Evolutionary conservation across 2,329 filamentous ascomycete genomes (phyloP), one percentile per base, ranked within the genome.

Genomic region (Orbilia javanica): DNA sequence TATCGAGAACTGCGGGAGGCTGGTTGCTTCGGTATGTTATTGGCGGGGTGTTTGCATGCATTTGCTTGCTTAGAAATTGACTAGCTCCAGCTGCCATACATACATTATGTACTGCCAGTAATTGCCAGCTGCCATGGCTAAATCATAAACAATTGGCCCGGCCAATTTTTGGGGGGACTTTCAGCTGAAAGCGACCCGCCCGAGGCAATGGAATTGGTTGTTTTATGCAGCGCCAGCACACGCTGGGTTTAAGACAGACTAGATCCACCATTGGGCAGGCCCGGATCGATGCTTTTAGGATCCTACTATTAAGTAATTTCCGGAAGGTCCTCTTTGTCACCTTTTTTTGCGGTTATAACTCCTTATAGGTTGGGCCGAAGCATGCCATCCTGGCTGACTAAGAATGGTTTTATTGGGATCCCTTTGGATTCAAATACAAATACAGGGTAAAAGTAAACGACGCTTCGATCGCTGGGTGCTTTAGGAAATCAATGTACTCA

Each of bases 221-320:
- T 60, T 20, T 53, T 18, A 67, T 74, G 70, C 62, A 67, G 70
- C 48, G 70, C 70, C 62, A 68, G 70, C 70, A 67, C 70, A 67
- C 70, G 42, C 60, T 36, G n/a, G 27, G 11, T 34, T 64, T 50
- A 42, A 67, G 42, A 63, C 60, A 44, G 7, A n/a, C n/a, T n/a
- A n/a, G n/a, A 44, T 44, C 42, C 42, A 66, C 52, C 52, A 63
- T 74, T 74, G 70, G 70, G 63, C 63, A 67, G 50, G 29, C 42
- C 42, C 39, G 36, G 48, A 57, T 42, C 65, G 55, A 60, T 60
- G 31, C 34, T 60, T 39, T 60, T 60, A 60, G 55, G 55, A 60
- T 60, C 55, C 55, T 60, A 42, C 52, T 57, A 34, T 50, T 50
- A 25, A 25, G 46, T 57, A 57, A 57, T 60, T 60, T 60, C 31